Evolutionary conservation across 257 asterid species (phyloP).

Genomic region (Penstemon barbatus): DNA sequence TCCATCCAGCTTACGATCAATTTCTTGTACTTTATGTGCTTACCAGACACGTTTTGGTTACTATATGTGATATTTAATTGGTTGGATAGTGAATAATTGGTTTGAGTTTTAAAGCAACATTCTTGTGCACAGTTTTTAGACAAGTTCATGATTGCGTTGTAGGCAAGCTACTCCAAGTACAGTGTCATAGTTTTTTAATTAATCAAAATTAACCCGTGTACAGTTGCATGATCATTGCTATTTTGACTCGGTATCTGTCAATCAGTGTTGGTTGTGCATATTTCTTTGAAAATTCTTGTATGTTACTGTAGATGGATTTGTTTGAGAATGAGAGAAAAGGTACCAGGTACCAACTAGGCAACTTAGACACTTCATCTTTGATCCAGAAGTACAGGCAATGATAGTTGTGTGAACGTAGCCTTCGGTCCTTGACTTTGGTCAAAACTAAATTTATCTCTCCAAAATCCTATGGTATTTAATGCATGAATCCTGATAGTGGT

Average conservation of each 20-base stretch:
- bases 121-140: not conserved
- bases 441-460: not conserved
- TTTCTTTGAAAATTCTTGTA: not conserved
- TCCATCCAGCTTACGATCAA: not conserved
- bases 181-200: not conserved
- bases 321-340: not conserved
- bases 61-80: not conserved
- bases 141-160: slow-evolving; percentile 13
- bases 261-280: not conserved
- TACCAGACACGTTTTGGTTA: not conserved
- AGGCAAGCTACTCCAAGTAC: not conserved
- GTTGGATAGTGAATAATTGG: not conserved
- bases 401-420: too few relatives aligned
- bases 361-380: not conserved
- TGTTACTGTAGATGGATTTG: slow-evolving; percentile 1
- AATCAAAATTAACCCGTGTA: not conserved
- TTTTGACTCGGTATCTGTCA: not conserved
- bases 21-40: not conserved
- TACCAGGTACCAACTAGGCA: not conserved
- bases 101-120: not conserved
- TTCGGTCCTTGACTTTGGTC: too few relatives aligned
- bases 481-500: not conserved
- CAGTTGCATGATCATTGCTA: not conserved
- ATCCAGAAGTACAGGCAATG: not conserved
- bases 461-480: not conserved